These are phyloP conservation scores for Patellifolia procumbens DNA, from an alignment of 179 eudicot genomes.

Conservation along the genomic window DNA sequence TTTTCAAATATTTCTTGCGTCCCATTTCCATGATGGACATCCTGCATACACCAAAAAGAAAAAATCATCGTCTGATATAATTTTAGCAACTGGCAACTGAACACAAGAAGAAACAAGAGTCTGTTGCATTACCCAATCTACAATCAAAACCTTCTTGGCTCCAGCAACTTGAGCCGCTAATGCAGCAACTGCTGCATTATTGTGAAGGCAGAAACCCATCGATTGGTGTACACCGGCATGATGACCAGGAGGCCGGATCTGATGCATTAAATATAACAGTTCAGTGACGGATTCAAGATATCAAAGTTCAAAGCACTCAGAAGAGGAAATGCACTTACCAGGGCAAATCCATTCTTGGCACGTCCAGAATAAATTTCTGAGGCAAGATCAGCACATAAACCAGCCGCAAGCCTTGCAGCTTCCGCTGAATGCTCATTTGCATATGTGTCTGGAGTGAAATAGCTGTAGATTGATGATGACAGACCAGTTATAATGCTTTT, in stretches of 20 bases:
- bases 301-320: slow-evolving; percentile 4
- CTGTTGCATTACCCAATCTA: slow-evolving; percentile 79
- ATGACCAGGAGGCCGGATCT: slow-evolving; percentile 99
- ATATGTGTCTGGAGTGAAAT: slow-evolving; percentile 96
- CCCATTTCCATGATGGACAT: slow-evolving; percentile 99
- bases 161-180: slow-evolving; percentile 87
- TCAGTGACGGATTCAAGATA: slow-evolving; percentile 5
- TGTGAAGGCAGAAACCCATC: slow-evolving; percentile 99
- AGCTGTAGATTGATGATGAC: slow-evolving; percentile 46
- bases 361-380: slow-evolving; percentile 67
- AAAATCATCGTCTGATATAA: not conserved
- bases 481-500: slow-evolving; percentile 4
- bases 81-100: slow-evolving; percentile 4
- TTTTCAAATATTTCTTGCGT: slow-evolving; percentile 94
- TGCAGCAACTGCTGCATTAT: slow-evolving; percentile 99
- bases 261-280: slow-evolving; percentile 21
- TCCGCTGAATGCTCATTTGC: slow-evolving; percentile 89
- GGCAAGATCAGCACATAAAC: slow-evolving; percentile 97
- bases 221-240: slow-evolving; percentile 94
- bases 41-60: slow-evolving; percentile 48
- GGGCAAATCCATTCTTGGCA: slow-evolving; percentile 95
- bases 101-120: not conserved
- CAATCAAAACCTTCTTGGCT: slow-evolving; percentile 84
- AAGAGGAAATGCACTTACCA: slow-evolving; percentile 51
- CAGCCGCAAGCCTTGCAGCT: slow-evolving; percentile 99